Evolutionary conservation across 139 green algal species (phyloP).

Genomic region (Asterochloris erici): DNA sequence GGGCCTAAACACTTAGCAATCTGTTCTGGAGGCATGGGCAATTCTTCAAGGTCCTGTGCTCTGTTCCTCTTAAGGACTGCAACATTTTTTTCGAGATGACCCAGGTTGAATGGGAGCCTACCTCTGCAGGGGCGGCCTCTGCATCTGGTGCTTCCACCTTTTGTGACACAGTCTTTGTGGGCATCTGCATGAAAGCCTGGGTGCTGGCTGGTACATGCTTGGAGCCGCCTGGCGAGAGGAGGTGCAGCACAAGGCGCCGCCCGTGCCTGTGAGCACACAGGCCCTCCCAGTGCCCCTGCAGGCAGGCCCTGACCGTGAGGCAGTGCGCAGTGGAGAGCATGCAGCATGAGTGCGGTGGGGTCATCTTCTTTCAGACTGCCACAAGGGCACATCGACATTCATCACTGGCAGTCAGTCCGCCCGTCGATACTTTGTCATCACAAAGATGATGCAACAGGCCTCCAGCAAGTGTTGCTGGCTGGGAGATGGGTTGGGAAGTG

Average conservation of each 20-base stretch:
- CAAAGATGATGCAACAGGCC: conserved; percentile 6
- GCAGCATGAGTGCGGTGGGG: background rate
- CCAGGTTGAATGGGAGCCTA: background rate
- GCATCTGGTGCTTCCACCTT: background rate
- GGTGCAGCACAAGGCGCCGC: conserved; percentile 60
- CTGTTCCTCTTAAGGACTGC: background rate
- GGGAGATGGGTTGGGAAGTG: background rate
- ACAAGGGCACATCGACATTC: conserved; percentile 54
- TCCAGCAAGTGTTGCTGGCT: background rate
- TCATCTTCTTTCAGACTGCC: background rate
- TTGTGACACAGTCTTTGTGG: conserved; percentile 22
- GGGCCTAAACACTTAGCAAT: conserved; percentile 1
- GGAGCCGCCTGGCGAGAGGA: conserved; percentile 59
- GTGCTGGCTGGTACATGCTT: conserved; percentile 63
- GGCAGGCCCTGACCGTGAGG: background rate
- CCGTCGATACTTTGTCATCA: conserved; percentile 73
- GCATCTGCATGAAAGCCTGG: conserved; percentile 48
- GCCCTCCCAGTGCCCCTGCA: conserved; percentile 59
- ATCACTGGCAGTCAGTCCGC: conserved; percentile 70
- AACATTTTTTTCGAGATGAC: background rate
- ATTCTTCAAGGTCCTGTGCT: background rate
- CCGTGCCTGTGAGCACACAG: conserved; percentile 44
- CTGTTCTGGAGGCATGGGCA: conserved; percentile 14
- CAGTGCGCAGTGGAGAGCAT: background rate
- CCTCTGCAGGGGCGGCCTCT: background rate